Conservation (phyloP, 164 flowering plant genomes). For the Umbilicus rupestris region DNA sequence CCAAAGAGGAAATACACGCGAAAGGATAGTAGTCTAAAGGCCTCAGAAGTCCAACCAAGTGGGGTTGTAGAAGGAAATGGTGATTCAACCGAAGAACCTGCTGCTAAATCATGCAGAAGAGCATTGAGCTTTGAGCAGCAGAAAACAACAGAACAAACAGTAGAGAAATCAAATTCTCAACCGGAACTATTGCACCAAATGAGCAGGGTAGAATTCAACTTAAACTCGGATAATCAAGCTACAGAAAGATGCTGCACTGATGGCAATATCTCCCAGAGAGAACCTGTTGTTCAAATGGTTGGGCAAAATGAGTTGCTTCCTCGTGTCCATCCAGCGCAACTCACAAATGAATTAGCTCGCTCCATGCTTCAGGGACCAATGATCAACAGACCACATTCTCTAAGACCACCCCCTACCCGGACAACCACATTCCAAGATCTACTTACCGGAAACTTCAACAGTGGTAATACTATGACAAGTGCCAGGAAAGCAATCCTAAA, state of each 20-base stretch:
- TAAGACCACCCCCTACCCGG: slow-evolving; percentile 1
- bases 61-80: slow-evolving; percentile 12
- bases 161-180: slow-evolving; percentile 8
- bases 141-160: slow-evolving; percentile 14
- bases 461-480: neutral
- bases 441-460: neutral
- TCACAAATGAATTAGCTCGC: neutral
- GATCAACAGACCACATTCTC: neutral
- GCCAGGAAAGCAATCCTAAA: neutral
- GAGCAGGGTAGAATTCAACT: slow-evolving; percentile 7
- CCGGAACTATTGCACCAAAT: slow-evolving; percentile 11
- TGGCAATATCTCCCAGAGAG: neutral
- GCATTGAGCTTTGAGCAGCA: slow-evolving; percentile 39
- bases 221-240: slow-evolving; percentile 14
- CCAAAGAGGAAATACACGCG: slow-evolving; percentile 55
- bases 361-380: slow-evolving; percentile 8
- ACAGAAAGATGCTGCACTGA: slow-evolving; percentile 6
- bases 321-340: slow-evolving; percentile 11
- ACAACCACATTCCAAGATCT: slow-evolving; percentile 7
- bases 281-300: slow-evolving; percentile 7
- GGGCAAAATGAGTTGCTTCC: slow-evolving; percentile 8
- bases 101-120: slow-evolving; percentile 36
- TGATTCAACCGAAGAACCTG: slow-evolving; percentile 4
- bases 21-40: slow-evolving; percentile 22
- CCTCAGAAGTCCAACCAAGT: slow-evolving; percentile 15